phyloP scores from a whole-genome alignment of 2,329 filamentous ascomycete species.

The Exophiala mesophila region DNA sequence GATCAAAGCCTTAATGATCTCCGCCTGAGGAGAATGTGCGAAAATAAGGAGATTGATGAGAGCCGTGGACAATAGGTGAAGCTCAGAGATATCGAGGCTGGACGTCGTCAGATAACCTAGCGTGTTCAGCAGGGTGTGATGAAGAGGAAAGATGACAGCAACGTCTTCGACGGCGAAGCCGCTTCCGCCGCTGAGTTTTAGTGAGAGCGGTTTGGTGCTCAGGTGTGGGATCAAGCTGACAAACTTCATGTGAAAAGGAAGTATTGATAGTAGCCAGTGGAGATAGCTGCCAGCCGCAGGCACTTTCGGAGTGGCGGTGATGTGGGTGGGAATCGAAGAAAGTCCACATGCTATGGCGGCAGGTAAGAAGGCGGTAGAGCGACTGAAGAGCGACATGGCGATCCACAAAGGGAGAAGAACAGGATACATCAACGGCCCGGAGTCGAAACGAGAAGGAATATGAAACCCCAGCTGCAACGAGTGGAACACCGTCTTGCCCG shows the following conservation, averaged over 20 bases:
- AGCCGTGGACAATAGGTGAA: conserved; percentile 77
- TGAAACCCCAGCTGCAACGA: conserved; percentile 38
- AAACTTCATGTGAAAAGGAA: conserved; percentile 51
- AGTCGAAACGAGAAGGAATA: conserved; percentile 77
- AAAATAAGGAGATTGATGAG: conserved; percentile 78
- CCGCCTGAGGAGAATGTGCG: conserved; percentile 72
- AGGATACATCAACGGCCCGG: conserved; percentile 85
- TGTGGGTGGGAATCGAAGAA: conserved; percentile 65
- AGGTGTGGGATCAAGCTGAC: not conserved
- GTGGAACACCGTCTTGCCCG: conserved; percentile 11
- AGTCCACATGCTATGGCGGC: conserved; percentile 79
- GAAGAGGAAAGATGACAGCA: conserved; percentile 71
- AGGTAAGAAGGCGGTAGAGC: conserved; percentile 59
- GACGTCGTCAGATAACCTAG: conserved; percentile 80
- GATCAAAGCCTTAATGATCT: conserved; percentile 78
- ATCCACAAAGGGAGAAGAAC: conserved; percentile 70
- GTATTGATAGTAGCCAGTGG: conserved; percentile 74
- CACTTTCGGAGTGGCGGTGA: conserved; percentile 60
- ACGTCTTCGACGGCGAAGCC: conserved; percentile 54
- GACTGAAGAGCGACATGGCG: conserved; percentile 65
- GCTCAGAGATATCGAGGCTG: conserved; percentile 78
- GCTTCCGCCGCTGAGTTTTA: conserved; percentile 9
- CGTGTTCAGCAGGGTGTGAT: conserved; percentile 68
- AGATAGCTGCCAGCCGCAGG: conserved; percentile 54
- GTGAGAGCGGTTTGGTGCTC: conserved; percentile 7